Conservation (phyloP, 2,329 filamentous ascomycete species). For the Xylaria arbuscula region DNA sequence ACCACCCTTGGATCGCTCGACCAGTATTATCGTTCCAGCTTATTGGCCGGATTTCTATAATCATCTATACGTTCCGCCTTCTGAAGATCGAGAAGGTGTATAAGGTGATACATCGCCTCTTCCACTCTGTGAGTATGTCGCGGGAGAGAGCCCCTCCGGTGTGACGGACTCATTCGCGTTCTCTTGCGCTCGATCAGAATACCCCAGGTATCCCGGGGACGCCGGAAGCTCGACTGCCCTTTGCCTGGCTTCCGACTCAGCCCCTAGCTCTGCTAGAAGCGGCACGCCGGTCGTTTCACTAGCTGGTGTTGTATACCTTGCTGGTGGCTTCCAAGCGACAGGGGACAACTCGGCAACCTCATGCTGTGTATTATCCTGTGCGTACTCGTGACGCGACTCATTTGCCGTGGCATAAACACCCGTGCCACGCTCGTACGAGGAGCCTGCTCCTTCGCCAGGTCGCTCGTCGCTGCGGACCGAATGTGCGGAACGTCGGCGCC, state of each 20-base stretch:
- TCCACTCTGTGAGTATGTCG: constrained; percentile 23
- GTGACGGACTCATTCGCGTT: constrained; percentile 4
- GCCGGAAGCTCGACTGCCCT: constrained; percentile 41
- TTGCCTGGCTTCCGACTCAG: constrained; percentile 6
- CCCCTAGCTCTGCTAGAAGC: constrained; percentile 42
- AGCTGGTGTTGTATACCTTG: constrained; percentile 24
- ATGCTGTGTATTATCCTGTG: constrained; percentile 43
- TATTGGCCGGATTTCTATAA: background rate
- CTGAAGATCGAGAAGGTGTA: constrained; percentile 24
- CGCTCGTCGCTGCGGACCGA: constrained; percentile 27
- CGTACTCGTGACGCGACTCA: constrained; percentile 34
- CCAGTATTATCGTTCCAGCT: background rate
- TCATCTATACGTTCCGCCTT: constrained; percentile 27
- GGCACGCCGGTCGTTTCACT: constrained; percentile 34
- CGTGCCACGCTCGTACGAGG: background rate
- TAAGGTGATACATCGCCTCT: constrained; percentile 19
- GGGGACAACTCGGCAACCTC: constrained; percentile 40
- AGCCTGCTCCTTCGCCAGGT: constrained; percentile 21
- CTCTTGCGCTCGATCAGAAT: constrained; percentile 15
- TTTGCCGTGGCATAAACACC: background rate
- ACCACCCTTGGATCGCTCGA: background rate
- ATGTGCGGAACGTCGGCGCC: constrained; percentile 37
- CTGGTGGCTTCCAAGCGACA: constrained; percentile 34
- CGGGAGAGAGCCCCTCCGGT: constrained; percentile 17
- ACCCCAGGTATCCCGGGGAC: constrained; percentile 20